These are phyloP conservation scores for Entomortierella beljakovae DNA, from an alignment of 192 early-diverging fungal genomes.

Conservation along the genomic window DNA sequence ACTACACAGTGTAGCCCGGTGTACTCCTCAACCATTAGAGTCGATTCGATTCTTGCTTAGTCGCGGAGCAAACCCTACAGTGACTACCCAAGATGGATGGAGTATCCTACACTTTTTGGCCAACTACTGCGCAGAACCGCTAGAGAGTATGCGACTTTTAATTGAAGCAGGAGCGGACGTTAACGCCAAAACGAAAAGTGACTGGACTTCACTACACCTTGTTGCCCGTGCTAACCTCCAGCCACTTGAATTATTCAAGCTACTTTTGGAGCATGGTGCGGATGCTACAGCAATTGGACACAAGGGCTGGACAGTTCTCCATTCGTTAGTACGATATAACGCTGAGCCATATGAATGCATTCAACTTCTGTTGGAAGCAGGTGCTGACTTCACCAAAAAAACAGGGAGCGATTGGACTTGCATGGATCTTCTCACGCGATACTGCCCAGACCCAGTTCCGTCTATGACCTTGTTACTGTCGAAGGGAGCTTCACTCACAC, in stretches of 20 bases:
- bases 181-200: slow-evolving; percentile 73
- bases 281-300: slow-evolving; percentile 52
- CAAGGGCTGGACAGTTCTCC: slow-evolving; percentile 52
- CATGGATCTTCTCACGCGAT: slow-evolving; percentile 49
- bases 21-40: slow-evolving; percentile 43
- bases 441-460: slow-evolving; percentile 47
- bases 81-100: slow-evolving; percentile 61
- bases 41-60: slow-evolving; percentile 57
- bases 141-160: slow-evolving; percentile 60
- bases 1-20: slow-evolving; percentile 47
- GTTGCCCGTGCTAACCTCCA: slow-evolving; percentile 67
- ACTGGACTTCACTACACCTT: slow-evolving; percentile 76
- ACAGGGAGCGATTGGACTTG: slow-evolving; percentile 53
- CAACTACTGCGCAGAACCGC: slow-evolving; percentile 62
- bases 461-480: slow-evolving; percentile 50
- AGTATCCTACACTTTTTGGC: slow-evolving; percentile 67
- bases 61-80: slow-evolving; percentile 53
- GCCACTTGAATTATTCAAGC: slow-evolving; percentile 53
- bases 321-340: slow-evolving; percentile 46
- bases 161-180: slow-evolving; percentile 74
- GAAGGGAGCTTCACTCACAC: slow-evolving; percentile 33
- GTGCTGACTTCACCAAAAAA: slow-evolving; percentile 50
- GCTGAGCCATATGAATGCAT: slow-evolving; percentile 48
- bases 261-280: slow-evolving; percentile 45
- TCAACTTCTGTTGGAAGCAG: slow-evolving; percentile 34